Base-by-base conservation (phyloP, 2,329 filamentous ascomycete genomes). In the Pseudogymnoascus sp. region DNA sequence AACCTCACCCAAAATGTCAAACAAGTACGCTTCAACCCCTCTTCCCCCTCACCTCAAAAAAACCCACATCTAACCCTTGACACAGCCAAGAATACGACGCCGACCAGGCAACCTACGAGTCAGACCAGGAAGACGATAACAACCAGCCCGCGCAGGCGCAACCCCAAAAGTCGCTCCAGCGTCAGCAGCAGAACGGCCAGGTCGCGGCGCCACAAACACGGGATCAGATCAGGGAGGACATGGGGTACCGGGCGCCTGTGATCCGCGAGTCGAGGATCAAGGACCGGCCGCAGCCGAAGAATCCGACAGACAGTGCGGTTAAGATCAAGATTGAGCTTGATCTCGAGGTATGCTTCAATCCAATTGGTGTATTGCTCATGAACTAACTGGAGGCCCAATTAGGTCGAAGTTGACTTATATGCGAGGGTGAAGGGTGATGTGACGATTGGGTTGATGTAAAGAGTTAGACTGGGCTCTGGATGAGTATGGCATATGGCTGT, bases 251-350 rank as follows among this genome's bases (percentile, higher is more conserved):
- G 10, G 69, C 69, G 5, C 68, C 69, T 1, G 68, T 69, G 3
- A 70, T 72, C 61, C 64, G 70, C 10, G 68, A 76, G 64, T 75
- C 74, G 1, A 68, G 74, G 61, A 75, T 76, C 65, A 71, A 74
- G 59, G 74, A 76, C 65, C 66, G 74, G 9, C 74, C 73, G 18
- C 31, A 63, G 25, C 73, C 73, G 35, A 66, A 68, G 52, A 73
- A 72, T 64, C 68, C 69, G 58, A 68, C 73, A 65, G 74, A 75
- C 61, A 74, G 72, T 66, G 72, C 69, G 63, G 65, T 76, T 66
- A 76, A 76, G 69, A 74, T 76, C 66, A 75, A 75, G 68, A 74
- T 76, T 64, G 74, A 76, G 68, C 61, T 76, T 63, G 74, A 76
- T 70, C 69, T 71, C 40, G 71, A 72, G 69, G 70, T 72, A 72